Conservation (phyloP, 176 grass and related monocot genomes). For the Oryza meyeriana region DNA sequence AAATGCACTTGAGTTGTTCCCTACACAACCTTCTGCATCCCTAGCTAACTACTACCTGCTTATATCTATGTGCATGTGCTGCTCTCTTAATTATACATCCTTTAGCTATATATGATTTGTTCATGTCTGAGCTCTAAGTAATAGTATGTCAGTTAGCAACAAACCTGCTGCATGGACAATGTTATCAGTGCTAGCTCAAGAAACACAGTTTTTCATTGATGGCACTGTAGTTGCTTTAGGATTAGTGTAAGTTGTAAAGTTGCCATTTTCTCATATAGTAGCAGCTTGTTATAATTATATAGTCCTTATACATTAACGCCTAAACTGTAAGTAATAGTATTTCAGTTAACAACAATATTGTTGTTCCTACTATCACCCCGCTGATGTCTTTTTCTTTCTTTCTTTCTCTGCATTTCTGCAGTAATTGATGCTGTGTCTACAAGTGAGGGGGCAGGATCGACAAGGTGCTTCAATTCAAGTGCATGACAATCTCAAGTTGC, state of each 20-base stretch:
- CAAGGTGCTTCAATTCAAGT: not conserved
- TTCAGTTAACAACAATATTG: too few species aligned
- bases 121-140: not conserved
- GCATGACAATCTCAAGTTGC: not conserved
- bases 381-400: not conserved
- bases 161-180: too few species aligned
- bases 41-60: not conserved
- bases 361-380: too few species aligned
- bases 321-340: too few species aligned
- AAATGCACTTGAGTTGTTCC: not conserved
- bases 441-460: not conserved
- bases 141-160: too few species aligned
- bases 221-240: too few species aligned
- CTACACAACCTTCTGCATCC: slow-evolving; percentile 5
- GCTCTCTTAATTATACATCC: too few species aligned
- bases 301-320: too few species aligned
- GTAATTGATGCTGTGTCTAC: not conserved
- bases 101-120: not conserved
- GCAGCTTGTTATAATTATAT: not conserved
- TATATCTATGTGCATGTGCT: not conserved
- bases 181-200: too few species aligned
- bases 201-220: too few species aligned
- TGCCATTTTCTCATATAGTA: not conserved
- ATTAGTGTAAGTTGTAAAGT: too few species aligned
- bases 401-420: not conserved